phyloP scores from a whole-genome alignment of 176 grass and related monocot species.

The Olyra latifolia region DNA sequence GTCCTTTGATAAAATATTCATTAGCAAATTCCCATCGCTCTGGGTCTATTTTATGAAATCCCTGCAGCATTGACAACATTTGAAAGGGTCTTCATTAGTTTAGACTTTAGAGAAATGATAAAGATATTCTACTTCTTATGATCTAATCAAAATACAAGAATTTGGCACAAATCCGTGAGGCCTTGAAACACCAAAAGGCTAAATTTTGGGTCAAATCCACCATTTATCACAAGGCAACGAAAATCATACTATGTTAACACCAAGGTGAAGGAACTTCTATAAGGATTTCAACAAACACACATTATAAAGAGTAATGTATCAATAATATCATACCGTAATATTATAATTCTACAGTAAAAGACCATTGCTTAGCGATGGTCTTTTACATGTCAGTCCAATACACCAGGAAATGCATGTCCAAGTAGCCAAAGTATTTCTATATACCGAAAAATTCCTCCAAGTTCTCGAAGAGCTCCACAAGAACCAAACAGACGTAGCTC shows the following conservation, averaged over 20 bases:
- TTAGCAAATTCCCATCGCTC: constrained; percentile 97
- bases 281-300: background rate
- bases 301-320: background rate
- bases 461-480: background rate
- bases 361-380: background rate
- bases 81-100: background rate
- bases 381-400: background rate
- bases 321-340: background rate
- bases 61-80: constrained; percentile 49
- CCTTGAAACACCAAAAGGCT: background rate
- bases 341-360: background rate
- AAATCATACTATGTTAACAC: background rate
- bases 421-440: background rate
- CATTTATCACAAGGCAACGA: background rate
- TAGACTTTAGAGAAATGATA: constrained; percentile 5
- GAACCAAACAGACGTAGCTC: background rate
- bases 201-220: background rate
- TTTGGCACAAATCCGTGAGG: background rate
- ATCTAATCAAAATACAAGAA: constrained; percentile 21
- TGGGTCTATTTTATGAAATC: constrained; percentile 90
- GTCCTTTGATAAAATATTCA: constrained; percentile 80
- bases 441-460: background rate
- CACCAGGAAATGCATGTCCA: constrained; percentile 5
- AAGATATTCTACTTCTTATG: background rate
- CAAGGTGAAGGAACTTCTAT: background rate